Percentiles rank a stretch among this genome's conserved stretches.
These are phyloP conservation scores for Boechera divaricarpa DNA, from an alignment of 345 rosid species.

Conservation along the genomic window DNA sequence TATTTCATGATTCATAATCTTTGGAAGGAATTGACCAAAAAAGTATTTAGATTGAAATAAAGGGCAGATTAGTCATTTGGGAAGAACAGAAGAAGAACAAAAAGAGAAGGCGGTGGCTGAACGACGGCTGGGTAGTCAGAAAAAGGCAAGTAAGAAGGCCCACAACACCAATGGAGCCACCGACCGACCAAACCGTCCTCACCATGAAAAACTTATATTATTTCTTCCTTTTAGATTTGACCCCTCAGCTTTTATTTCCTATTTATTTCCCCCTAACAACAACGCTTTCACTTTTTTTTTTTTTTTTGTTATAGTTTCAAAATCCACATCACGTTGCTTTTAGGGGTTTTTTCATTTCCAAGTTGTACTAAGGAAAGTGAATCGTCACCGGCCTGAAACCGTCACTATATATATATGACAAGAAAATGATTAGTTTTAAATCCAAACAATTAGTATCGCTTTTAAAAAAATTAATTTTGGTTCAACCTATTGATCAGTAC, in stretches of 20 bases:
- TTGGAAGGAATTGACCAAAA: not conserved
- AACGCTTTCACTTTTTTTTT: not conserved
- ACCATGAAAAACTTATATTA: not conserved
- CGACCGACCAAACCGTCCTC: conserved; percentile 91
- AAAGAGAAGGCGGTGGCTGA: conserved; percentile 38
- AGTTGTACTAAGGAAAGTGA: conserved; percentile 15
- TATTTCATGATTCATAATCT: conserved; percentile 1
- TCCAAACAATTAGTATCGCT: not conserved
- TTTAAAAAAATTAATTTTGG: not conserved
- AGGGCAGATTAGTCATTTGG: conserved; percentile 47
- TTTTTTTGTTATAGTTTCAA: not conserved
- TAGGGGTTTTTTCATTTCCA: not conserved
- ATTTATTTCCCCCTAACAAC: not conserved
- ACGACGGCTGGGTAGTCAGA: conserved; percentile 46
- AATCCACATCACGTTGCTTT: conserved; percentile 28
- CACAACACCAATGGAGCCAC: conserved; percentile 42
- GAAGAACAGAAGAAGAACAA: conserved; percentile 9
- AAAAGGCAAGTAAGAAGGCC: conserved; percentile 50
- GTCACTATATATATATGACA: not conserved
- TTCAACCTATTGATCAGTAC: not conserved
- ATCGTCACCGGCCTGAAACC: conserved; percentile 10
- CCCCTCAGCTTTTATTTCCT: conserved; percentile 40
- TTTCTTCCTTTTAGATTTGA: conserved; percentile 37
- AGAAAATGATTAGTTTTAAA: not conserved
- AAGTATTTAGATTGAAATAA: not conserved